phyloP scores from a whole-genome alignment of 495 filamentous ascomycete genomes.

The Chaetomium fimeti region DNA sequence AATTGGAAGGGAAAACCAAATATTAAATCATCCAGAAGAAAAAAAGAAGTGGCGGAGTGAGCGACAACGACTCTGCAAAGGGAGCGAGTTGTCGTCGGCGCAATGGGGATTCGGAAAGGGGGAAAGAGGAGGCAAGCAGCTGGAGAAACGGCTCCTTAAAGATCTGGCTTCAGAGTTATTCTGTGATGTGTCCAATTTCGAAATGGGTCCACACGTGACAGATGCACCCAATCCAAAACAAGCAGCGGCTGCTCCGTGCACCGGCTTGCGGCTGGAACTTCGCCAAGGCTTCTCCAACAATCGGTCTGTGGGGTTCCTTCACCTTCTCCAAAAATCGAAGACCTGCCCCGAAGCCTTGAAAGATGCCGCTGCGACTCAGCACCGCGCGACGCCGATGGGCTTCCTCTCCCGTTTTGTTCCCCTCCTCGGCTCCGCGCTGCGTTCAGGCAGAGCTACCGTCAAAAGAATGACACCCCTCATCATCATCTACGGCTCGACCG shows the following conservation, averaged over 20 bases:
- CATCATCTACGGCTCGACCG: slow-evolving; percentile 85
- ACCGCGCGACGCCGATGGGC: slow-evolving; percentile 19
- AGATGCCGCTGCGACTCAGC: slow-evolving; percentile 6
- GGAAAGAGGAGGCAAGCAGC: slow-evolving; percentile 34
- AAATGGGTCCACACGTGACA: slow-evolving; percentile 45
- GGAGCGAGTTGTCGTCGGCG: slow-evolving; percentile 38
- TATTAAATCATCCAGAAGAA: slow-evolving; percentile 44
- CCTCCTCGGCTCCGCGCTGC: background rate
- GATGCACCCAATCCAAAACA: slow-evolving; percentile 5
- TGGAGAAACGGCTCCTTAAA: slow-evolving; percentile 39
- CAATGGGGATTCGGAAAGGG: slow-evolving; percentile 39
- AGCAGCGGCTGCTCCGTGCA: slow-evolving; percentile 10
- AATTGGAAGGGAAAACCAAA: slow-evolving; percentile 41
- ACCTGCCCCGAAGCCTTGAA: background rate
- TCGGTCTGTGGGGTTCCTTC: background rate
- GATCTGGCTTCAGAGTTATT: slow-evolving; percentile 53
- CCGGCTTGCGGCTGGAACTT: background rate
- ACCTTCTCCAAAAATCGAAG: background rate
- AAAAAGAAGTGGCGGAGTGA: slow-evolving; percentile 34
- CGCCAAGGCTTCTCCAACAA: slow-evolving; percentile 20
- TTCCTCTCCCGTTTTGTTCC: background rate
- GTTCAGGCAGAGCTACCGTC: slow-evolving; percentile 4
- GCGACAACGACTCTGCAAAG: slow-evolving; percentile 43
- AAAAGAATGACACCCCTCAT: slow-evolving; percentile 60
- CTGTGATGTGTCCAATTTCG: slow-evolving; percentile 55